These are phyloP conservation scores for Cryptococcus deneoformans DNA, from an alignment of 1,284 basidiomycete genomes.

Conservation along the genomic window DNA sequence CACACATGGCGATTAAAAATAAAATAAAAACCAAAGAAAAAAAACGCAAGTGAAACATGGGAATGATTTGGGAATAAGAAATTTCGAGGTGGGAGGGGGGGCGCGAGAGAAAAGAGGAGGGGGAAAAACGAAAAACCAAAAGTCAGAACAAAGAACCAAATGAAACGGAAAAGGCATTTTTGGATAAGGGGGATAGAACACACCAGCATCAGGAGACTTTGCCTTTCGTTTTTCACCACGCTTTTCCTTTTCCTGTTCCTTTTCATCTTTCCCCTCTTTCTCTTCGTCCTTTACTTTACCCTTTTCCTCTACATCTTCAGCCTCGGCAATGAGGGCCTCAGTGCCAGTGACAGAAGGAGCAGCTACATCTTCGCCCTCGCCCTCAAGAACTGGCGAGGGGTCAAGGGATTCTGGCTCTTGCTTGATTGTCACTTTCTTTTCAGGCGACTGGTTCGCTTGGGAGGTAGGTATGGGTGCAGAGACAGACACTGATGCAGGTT, in stretches of 20 bases:
- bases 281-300: background rate
- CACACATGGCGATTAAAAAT: too few relatives aligned
- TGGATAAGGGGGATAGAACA: slow-evolving; percentile 13
- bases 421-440: background rate
- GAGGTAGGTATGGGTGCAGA: background rate
- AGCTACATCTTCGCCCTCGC: background rate
- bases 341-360: background rate
- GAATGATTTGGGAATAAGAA: too few relatives aligned
- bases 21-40: too few relatives aligned
- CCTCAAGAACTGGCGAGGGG: background rate
- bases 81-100: too few relatives aligned
- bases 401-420: background rate
- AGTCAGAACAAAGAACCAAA: background rate
- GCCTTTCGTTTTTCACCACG: slow-evolving; percentile 48
- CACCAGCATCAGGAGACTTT: slow-evolving; percentile 44
- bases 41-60: too few relatives aligned
- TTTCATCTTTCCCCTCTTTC: background rate
- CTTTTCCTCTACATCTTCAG: slow-evolving; percentile 1
- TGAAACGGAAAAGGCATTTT: too few relatives aligned
- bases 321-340: background rate
- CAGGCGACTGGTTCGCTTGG: background rate
- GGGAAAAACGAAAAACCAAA: background rate
- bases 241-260: slow-evolving; percentile 20
- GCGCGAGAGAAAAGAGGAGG: background rate
- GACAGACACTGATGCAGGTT: background rate